phyloP scores from a whole-genome alignment of 495 filamentous ascomycete species.

The Rhypophila decipiens region DNA sequence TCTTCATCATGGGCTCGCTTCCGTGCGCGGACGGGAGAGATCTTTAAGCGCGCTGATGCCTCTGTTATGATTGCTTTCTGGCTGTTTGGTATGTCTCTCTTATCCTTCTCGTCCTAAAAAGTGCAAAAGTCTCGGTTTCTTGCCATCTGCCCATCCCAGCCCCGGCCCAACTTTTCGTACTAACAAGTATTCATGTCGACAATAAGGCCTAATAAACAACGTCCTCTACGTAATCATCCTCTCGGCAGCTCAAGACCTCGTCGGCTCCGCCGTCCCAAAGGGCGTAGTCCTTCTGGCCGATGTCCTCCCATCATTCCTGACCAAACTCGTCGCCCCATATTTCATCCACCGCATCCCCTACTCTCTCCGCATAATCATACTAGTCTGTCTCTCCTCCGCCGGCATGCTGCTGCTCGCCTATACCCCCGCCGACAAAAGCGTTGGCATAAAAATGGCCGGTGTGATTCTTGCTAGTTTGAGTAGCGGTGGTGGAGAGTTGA shows the following conservation, averaged over 20 bases:
- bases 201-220: slow-evolving; percentile 95
- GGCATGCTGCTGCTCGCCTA: slow-evolving; percentile 89
- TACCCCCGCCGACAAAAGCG: slow-evolving; percentile 57
- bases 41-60: slow-evolving; percentile 63
- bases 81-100: slow-evolving; percentile 66
- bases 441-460: slow-evolving; percentile 70
- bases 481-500: slow-evolving; percentile 79
- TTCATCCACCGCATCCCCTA: slow-evolving; percentile 88
- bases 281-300: slow-evolving; percentile 88
- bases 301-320: slow-evolving; percentile 80
- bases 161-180: background rate
- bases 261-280: slow-evolving; percentile 77
- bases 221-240: slow-evolving; percentile 97
- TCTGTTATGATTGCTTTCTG: slow-evolving; percentile 79
- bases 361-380: slow-evolving; percentile 61
- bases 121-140: too few species aligned
- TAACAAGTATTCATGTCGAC: background rate
- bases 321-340: slow-evolving; percentile 85
- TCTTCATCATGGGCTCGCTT: slow-evolving; percentile 68
- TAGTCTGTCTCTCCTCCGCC: slow-evolving; percentile 61
- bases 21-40: slow-evolving; percentile 52
- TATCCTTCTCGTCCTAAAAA: background rate
- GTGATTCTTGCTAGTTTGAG: slow-evolving; percentile 80
- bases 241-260: slow-evolving; percentile 91
- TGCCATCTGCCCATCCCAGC: too few species aligned